Evolutionary conservation across 805 yeast species (phyloP).

Genomic region (Nadsonia fulvescens): DNA sequence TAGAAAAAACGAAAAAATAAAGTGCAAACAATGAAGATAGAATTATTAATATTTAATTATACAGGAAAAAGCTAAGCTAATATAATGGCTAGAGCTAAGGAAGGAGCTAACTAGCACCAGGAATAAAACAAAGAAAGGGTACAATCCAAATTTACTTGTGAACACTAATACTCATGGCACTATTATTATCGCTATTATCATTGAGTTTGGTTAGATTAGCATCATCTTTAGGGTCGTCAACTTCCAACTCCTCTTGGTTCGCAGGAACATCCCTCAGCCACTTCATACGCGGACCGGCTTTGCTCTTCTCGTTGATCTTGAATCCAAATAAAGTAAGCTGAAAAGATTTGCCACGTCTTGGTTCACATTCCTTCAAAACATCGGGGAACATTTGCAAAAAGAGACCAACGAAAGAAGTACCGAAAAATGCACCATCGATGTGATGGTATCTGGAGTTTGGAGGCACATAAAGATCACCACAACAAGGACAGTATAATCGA

Average conservation of each 20-base stretch:
- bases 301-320: constrained; percentile 51
- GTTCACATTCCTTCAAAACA: constrained; percentile 55
- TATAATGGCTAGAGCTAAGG: neutral
- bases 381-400: constrained; percentile 86
- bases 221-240: constrained; percentile 16
- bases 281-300: constrained; percentile 83
- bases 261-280: constrained; percentile 78
- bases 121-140: neutral
- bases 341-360: constrained; percentile 30
- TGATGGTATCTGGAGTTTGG: constrained; percentile 70
- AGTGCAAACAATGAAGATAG: too few relatives aligned
- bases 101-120: neutral
- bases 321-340: constrained; percentile 80
- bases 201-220: neutral
- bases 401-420: constrained; percentile 87
- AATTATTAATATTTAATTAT: too few relatives aligned
- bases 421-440: constrained; percentile 93
- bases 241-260: constrained; percentile 40
- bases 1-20: too few relatives aligned
- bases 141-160: neutral
- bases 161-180: constrained; percentile 1
- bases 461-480: constrained; percentile 81
- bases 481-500: constrained; percentile 82
- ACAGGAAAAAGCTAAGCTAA: too few relatives aligned
- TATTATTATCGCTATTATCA: constrained; percentile 1